Percentiles rank a stretch among this genome's conserved stretches.
These are phyloP conservation scores for Peronosclerospora sorghi DNA, from an alignment of 352 stramenopile species.

Conservation along the genomic window DNA sequence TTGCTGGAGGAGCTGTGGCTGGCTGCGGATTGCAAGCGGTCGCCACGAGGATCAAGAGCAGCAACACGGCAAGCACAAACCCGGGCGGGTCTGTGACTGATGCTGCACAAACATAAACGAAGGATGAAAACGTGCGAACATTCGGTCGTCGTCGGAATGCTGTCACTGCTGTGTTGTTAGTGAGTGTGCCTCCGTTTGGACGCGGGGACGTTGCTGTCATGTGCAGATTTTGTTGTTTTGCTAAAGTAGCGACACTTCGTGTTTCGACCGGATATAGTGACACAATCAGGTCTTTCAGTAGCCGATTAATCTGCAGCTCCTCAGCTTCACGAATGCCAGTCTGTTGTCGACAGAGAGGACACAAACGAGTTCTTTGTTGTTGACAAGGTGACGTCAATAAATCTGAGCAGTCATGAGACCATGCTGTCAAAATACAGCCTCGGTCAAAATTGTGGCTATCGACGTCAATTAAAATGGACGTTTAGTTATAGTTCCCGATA, in stretches of 20 bases:
- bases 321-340: conserved; percentile 12
- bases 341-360: conserved; percentile 53
- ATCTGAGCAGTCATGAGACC: conserved; percentile 24
- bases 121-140: conserved; percentile 53
- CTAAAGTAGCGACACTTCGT: conserved; percentile 18
- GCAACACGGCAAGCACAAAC: conserved; percentile 60
- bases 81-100: conserved; percentile 59
- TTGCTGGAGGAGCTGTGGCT: conserved; percentile 22
- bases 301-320: conserved; percentile 50
- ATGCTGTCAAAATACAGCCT: conserved; percentile 59
- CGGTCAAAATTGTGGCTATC: conserved; percentile 77
- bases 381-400: conserved; percentile 4
- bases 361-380: conserved; percentile 23
- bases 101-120: conserved; percentile 58
- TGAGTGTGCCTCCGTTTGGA: conserved; percentile 2
- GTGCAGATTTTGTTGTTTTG: conserved; percentile 33
- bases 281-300: conserved; percentile 51
- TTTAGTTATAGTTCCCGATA: too few species aligned
- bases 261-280: conserved; percentile 46
- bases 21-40: conserved; percentile 51
- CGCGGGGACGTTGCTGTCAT: conserved; percentile 9
- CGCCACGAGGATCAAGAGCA: conserved; percentile 49
- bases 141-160: conserved; percentile 26
- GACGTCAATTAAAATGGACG: conserved; percentile 1
- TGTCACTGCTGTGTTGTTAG: conserved; percentile 17